Evolutionary conservation across 2,329 filamentous ascomycete genomes (phyloP).

Genomic region (Macrophomina phaseolina): DNA sequence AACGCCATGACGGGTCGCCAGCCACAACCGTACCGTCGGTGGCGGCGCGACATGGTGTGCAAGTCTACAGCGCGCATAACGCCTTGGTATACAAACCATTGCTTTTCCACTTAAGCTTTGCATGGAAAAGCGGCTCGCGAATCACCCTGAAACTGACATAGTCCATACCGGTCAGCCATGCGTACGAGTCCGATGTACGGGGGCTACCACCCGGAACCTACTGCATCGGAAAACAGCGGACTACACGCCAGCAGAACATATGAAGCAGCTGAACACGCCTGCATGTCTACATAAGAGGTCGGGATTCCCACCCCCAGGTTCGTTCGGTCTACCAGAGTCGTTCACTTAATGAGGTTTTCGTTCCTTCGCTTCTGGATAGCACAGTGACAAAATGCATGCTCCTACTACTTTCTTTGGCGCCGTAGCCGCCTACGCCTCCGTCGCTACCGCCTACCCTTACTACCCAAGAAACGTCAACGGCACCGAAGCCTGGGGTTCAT

Average conservation of each 20-base stretch:
- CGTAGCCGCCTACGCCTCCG: not conserved
- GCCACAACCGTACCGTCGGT: slow-evolving; percentile 4
- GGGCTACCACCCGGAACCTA: not conserved
- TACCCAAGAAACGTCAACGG: not conserved
- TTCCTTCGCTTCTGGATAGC: not conserved
- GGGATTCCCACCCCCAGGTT: not conserved
- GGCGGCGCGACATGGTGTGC: not conserved
- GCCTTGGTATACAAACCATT: not conserved
- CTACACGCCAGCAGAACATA: not conserved
- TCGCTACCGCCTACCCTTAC: not conserved
- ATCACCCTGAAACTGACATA: not conserved
- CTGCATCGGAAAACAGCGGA: not conserved
- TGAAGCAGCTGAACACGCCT: not conserved
- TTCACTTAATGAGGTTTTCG: not conserved
- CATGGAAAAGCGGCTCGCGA: not conserved
- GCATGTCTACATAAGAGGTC: not conserved
- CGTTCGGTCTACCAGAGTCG: no score
- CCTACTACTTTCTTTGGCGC: not conserved
- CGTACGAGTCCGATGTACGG: not conserved
- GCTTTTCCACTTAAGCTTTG: not conserved
- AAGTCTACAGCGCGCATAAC: no score
- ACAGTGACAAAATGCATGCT: not conserved
- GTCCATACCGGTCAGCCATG: not conserved
- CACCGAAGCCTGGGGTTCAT: not conserved
- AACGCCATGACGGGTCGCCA: slow-evolving; percentile 1